phyloP scores from a whole-genome alignment of 805 yeast genomes.

The Pichia eremophila region DNA sequence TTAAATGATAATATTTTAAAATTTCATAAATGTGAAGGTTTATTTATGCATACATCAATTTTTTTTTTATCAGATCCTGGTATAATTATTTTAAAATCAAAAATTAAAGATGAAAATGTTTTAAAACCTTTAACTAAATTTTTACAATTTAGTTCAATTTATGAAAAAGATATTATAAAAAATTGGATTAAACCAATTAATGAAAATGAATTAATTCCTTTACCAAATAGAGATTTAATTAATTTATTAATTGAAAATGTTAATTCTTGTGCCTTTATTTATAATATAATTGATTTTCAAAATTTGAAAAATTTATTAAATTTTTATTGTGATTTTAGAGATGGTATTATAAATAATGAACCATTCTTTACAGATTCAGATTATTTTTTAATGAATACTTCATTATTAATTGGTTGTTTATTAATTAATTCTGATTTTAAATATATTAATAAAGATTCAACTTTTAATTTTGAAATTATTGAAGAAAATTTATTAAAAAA shows the following conservation, averaged over 20 bases:
- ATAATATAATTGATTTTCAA: conserved; percentile 4
- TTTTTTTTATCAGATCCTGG: conserved; percentile 35
- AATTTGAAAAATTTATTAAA: conserved; percentile 7
- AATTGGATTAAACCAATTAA: conserved; percentile 30
- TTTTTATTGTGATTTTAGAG: conserved; percentile 19
- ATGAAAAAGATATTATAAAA: conserved; percentile 15
- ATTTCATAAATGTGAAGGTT: conserved; percentile 1
- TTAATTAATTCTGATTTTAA: conserved; percentile 4
- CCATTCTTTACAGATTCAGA: conserved; percentile 25
- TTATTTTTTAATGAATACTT: conserved; percentile 23
- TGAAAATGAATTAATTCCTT: conserved; percentile 16
- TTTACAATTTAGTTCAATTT: conserved; percentile 11
- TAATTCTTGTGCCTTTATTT: neutral
- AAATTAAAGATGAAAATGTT: conserved; percentile 10
- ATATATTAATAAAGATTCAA: neutral
- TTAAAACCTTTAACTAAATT: conserved; percentile 20
- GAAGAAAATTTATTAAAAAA: conserved; percentile 28
- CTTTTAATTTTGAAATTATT: conserved; percentile 12
- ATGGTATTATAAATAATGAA: conserved; percentile 12
- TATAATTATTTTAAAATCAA: conserved; percentile 29
- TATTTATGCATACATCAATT: conserved; percentile 23
- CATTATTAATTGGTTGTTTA: conserved; percentile 16
- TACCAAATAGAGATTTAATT: conserved; percentile 24
- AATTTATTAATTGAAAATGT: conserved; percentile 10
- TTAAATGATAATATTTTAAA: neutral